These are phyloP conservation scores for Tetrapisispora fleetii DNA, from an alignment of 805 yeast genomes.

Conservation along the genomic window DNA sequence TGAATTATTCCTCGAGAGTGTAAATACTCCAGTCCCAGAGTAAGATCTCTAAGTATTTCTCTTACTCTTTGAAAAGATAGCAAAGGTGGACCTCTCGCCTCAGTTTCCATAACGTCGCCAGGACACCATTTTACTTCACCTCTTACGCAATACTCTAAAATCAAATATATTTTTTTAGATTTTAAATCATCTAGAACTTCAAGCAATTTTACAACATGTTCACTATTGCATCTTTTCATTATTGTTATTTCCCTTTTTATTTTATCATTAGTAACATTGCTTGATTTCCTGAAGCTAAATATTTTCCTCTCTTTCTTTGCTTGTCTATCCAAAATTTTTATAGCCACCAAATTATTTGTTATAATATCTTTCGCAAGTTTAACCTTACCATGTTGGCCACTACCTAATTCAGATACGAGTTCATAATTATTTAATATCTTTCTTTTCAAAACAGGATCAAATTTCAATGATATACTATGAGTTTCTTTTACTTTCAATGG, in stretches of 20 bases:
- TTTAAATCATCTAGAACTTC: slow-evolving; percentile 83
- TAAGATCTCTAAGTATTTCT: slow-evolving; percentile 69
- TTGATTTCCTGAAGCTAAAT: slow-evolving; percentile 27
- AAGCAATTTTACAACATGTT: slow-evolving; percentile 77
- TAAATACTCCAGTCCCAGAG: slow-evolving; percentile 79
- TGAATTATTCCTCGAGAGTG: slow-evolving; percentile 88
- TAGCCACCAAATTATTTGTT: slow-evolving; percentile 68
- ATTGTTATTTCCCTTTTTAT: slow-evolving; percentile 84
- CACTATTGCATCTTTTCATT: slow-evolving; percentile 85
- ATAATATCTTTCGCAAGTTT: slow-evolving; percentile 73
- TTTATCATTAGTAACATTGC: slow-evolving; percentile 43
- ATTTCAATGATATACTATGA: slow-evolving; percentile 65
- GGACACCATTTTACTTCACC: slow-evolving; percentile 83
- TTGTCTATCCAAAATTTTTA: slow-evolving; percentile 79
- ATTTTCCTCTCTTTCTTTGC: slow-evolving; percentile 34
- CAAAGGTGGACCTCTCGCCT: slow-evolving; percentile 48
- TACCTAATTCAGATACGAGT: slow-evolving; percentile 75
- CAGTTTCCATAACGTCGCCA: slow-evolving; percentile 31
- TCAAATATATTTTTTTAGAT: slow-evolving; percentile 79
- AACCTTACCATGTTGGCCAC: slow-evolving; percentile 98
- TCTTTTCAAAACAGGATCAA: slow-evolving; percentile 77
- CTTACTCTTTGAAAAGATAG: slow-evolving; percentile 59
- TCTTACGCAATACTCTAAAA: slow-evolving; percentile 77
- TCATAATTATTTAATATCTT: slow-evolving; percentile 85
- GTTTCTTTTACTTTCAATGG: slow-evolving; percentile 64